Evolutionary conservation across 2,329 filamentous ascomycete species (phyloP), one percentile per base, ranked within the genome.

Genomic region (Taxawa tesnikishii): DNA sequence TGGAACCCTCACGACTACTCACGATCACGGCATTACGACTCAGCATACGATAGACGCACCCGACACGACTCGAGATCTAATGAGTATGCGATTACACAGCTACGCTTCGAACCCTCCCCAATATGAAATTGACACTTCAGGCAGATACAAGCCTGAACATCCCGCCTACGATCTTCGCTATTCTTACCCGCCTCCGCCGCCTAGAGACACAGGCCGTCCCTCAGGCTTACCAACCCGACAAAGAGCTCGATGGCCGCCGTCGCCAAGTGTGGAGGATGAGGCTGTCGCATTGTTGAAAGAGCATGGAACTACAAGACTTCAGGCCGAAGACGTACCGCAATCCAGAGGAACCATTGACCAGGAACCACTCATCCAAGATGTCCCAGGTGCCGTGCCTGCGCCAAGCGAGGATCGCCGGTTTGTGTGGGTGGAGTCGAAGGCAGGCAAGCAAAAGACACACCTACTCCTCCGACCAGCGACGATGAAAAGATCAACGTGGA

Each of bases 211-310:
- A 43, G 34, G 29, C 33, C 35, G 35, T 45, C 34, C 15, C 44
- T 39, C 14, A 48, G 40, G 25, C 43, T 40, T 6, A 26, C 33
- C 28, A 29, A 34, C 34, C 42, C 37, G 32, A 41, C 15, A 40
- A 31, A 42, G 47, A 26, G 53, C 40, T 33, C 46, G 51, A 38
- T 65, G 62, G 48, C 75, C 78, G 5, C 79, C 78, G 2, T 62
- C 64, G 12, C 76, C 79, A 4, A 74, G 55, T 21, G 77, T 79
- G 29, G 80, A 87, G 50, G 79, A 85, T 48, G 80, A 83, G 51
- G 58, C 50, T 11, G 65, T 61, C 10, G 71, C 79, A 6, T 54
- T 83, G 23, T 68, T 68, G 5, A 73, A 66, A 49, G 80, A 85
- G 48, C 55, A 70, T 44, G 62, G 63, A 15, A 46, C 51, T 26